Base-by-base conservation (phyloP, 805 yeast species). In the Saccharomyces paradoxus region DNA sequence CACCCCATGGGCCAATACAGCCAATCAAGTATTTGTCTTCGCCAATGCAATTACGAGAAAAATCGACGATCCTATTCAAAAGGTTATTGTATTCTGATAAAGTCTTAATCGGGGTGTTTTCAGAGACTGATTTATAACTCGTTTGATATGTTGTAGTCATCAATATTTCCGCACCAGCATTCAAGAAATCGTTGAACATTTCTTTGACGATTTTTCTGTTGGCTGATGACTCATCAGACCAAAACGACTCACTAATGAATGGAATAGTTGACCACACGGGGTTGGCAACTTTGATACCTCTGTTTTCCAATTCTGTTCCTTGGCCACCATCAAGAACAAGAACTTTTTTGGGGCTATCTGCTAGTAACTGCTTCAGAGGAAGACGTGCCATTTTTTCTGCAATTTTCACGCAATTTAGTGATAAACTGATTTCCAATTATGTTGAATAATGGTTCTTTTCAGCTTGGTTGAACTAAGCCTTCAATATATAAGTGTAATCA, bases 1-100 rank as follows among this genome's bases (percentile, higher is more conserved):
- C 87, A 0, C 91, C 95, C 65, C 81, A 88, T 0, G 96, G 89
- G 0, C 96, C 96, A 41, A 87, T 69, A 7, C 87, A 80, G 0
- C 87, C 95, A 1, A 66, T 57, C 37, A 63, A 53, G 51, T 62
- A 64, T 46, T 50, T 56, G 17, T 60, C 62, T 3, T 59, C 56
- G 28, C 66, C 68, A 26, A 63, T 57, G 46, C 64, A 59, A 5
- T 52, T 52, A n/a, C 68, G 55, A 8, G 63, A 57, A 49, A 63
- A 66, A 0, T 46, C 10, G 7, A 60, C 61, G 14, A 68, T 68
- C 31, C 56, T 60, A 22, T 48, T 56, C 41, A 66, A 53, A 24
- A 68, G 50, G 7, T 50, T 55, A 21, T 60, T 49, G 52, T 67
- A 66, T 46, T 63, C 64, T 22, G 54, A 37, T 30, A 61, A 31